These are phyloP conservation scores for Solanum hybrid DNA, from an alignment of 305 asterid species.

Conservation along the genomic window DNA sequence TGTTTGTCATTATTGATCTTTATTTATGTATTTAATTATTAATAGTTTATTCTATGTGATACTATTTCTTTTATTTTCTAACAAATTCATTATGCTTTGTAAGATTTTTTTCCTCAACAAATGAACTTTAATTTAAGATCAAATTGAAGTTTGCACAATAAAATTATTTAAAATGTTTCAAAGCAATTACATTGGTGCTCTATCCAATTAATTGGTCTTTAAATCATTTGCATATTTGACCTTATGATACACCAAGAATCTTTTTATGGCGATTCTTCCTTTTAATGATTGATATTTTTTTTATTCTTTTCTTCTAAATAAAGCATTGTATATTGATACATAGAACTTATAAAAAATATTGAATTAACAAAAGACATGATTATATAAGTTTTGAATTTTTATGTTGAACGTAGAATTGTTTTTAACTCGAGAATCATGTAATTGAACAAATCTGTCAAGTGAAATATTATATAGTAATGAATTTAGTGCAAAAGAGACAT, in stretches of 20 bases:
- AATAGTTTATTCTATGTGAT: background rate
- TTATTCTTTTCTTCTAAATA: background rate
- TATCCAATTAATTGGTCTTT: background rate
- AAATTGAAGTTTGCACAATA: background rate
- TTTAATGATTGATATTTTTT: background rate
- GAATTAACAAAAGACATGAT: background rate
- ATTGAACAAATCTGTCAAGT: background rate
- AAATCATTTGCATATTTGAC: background rate
- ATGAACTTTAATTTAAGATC: background rate
- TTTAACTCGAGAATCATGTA: background rate
- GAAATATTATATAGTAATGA: background rate
- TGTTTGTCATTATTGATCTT: background rate
- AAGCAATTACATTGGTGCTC: background rate
- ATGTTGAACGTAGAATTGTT: background rate
- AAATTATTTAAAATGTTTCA: background rate
- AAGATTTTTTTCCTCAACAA: background rate
- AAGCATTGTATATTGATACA: background rate
- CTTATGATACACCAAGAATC: background rate
- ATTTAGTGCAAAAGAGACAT: background rate
- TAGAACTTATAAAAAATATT: background rate
- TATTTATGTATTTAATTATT: background rate
- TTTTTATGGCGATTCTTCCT: background rate
- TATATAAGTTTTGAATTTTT: background rate
- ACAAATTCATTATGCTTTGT: background rate
- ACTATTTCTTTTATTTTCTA: background rate